phyloP scores from a whole-genome alignment of 2,329 filamentous ascomycete species.

The Nothomitra cinnamomea region DNA sequence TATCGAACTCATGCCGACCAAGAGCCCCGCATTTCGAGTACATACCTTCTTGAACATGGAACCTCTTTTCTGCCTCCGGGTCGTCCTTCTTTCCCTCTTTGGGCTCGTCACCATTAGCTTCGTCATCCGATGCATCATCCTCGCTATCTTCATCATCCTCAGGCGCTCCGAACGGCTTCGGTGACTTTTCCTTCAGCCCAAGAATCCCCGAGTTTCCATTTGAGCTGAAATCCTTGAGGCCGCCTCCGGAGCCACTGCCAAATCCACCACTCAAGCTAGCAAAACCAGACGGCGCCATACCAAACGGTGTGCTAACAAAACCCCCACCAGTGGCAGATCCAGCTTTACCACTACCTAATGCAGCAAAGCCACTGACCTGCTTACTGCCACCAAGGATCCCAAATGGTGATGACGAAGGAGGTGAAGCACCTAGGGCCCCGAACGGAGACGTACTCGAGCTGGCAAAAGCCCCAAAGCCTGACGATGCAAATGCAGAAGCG shows the following conservation, averaged over 20 bases:
- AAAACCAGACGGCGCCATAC: slow-evolving; percentile 17
- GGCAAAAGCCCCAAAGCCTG: slow-evolving; percentile 50
- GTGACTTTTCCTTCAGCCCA: slow-evolving; percentile 38
- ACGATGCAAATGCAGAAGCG: slow-evolving; percentile 46
- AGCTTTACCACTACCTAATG: slow-evolving; percentile 23
- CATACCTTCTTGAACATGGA: slow-evolving; percentile 4
- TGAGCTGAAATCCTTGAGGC: slow-evolving; percentile 54
- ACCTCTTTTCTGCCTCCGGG: not conserved
- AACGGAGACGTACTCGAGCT: slow-evolving; percentile 46
- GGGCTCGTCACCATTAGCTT: slow-evolving; percentile 25
- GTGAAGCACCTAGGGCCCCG: slow-evolving; percentile 33
- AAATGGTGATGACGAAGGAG: slow-evolving; percentile 29
- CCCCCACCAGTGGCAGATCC: slow-evolving; percentile 23
- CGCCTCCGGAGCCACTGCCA: slow-evolving; percentile 24
- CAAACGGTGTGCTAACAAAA: slow-evolving; percentile 22
- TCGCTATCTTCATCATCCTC: slow-evolving; percentile 39
- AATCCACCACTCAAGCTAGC: slow-evolving; percentile 25
- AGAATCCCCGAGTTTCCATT: slow-evolving; percentile 31
- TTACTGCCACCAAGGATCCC: slow-evolving; percentile 1
- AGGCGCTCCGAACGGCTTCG: slow-evolving; percentile 62
- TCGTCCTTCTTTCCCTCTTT: slow-evolving; percentile 33
- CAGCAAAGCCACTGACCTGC: slow-evolving; percentile 14
- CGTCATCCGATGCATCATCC: slow-evolving; percentile 23
- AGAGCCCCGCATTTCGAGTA: not conserved
- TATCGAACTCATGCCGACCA: not conserved